These are phyloP conservation scores for Leishmania martiniquensis DNA, from an alignment of 208 protist species.

Conservation along the genomic window DNA sequence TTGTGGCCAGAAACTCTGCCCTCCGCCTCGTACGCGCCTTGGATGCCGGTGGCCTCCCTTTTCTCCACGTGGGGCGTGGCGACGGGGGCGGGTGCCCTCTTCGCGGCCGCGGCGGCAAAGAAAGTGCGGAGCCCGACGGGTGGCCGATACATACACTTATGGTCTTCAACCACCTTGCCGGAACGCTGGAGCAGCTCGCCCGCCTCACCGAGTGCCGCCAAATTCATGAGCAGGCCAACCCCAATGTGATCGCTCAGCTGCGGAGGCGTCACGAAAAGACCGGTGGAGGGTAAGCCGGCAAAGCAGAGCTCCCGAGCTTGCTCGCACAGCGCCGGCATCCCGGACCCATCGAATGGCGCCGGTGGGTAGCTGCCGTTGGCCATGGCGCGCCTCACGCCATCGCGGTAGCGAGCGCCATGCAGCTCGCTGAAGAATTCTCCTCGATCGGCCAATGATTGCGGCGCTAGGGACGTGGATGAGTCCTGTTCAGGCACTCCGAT, in stretches of 20 bases:
- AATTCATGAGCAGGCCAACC: slow-evolving; percentile 58
- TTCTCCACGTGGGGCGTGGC: neutral
- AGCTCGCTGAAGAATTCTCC: slow-evolving; percentile 70
- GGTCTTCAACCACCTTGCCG: slow-evolving; percentile 51
- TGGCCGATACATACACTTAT: slow-evolving; percentile 72
- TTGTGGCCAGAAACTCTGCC: slow-evolving; percentile 7
- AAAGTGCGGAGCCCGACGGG: slow-evolving; percentile 60
- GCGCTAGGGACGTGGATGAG: neutral
- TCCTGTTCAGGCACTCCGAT: neutral
- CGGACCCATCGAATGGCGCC: slow-evolving; percentile 75
- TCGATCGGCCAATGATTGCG: neutral
- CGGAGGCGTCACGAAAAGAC: slow-evolving; percentile 86
- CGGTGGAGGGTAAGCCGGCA: slow-evolving; percentile 71
- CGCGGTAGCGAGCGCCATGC: slow-evolving; percentile 33
- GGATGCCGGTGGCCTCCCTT: neutral
- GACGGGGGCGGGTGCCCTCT: slow-evolving; percentile 19
- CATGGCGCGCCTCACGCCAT: slow-evolving; percentile 59
- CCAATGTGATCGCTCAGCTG: slow-evolving; percentile 93
- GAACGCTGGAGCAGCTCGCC: slow-evolving; percentile 31
- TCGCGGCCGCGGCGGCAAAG: slow-evolving; percentile 40
- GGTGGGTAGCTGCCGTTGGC: slow-evolving; percentile 62
- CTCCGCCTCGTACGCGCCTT: neutral
- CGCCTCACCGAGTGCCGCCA: slow-evolving; percentile 2
- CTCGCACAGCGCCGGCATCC: slow-evolving; percentile 57
- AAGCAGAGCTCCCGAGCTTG: slow-evolving; percentile 46